A percentile compares a stretch with the other conserved stretches of the same genome.
Conservation (phyloP, 2,329 filamentous ascomycete species). For the Venturia oleaginea region DNA sequence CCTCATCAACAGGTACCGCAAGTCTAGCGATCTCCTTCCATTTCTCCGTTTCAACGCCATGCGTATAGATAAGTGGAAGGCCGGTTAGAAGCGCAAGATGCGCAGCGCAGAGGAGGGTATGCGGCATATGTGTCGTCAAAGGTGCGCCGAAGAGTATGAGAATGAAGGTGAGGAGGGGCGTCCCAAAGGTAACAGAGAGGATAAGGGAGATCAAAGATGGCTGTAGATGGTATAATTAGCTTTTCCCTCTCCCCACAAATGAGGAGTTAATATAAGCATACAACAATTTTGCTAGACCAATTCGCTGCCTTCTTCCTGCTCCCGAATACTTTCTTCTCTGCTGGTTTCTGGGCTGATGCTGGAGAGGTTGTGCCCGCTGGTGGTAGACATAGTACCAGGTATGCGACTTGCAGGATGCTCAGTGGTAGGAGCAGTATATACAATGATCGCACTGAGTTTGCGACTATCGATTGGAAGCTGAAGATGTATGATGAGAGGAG, state of each 20-base stretch:
- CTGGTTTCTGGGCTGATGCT: conserved; percentile 38
- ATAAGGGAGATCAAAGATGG: conserved; percentile 62
- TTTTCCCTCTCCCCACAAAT: not conserved
- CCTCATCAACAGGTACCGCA: conserved; percentile 67
- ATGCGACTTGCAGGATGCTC: conserved; percentile 52
- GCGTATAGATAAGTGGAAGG: conserved; percentile 75
- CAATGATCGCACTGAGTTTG: conserved; percentile 59
- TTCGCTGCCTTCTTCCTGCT: conserved; percentile 39
- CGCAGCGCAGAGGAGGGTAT: conserved; percentile 71
- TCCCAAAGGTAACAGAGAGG: conserved; percentile 45
- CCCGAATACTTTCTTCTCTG: conserved; percentile 35
- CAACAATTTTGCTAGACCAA: not conserved
- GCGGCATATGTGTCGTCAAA: conserved; percentile 65
- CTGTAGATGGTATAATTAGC: conserved; percentile 31
- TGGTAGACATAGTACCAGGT: conserved; percentile 51
- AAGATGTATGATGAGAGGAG: conserved; percentile 55
- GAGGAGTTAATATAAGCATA: not conserved
- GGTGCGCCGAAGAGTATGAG: conserved; percentile 89
- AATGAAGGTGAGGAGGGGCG: conserved; percentile 49
- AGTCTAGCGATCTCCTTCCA: conserved; percentile 65
- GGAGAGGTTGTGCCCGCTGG: conserved; percentile 21
- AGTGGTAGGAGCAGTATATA: conserved; percentile 52
- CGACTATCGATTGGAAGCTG: conserved; percentile 58
- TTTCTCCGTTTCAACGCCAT: conserved; percentile 62
- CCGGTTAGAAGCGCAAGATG: conserved; percentile 73